phyloP scores from a whole-genome alignment of 2,329 filamentous ascomycete genomes.

The Trichoderma sp. region DNA sequence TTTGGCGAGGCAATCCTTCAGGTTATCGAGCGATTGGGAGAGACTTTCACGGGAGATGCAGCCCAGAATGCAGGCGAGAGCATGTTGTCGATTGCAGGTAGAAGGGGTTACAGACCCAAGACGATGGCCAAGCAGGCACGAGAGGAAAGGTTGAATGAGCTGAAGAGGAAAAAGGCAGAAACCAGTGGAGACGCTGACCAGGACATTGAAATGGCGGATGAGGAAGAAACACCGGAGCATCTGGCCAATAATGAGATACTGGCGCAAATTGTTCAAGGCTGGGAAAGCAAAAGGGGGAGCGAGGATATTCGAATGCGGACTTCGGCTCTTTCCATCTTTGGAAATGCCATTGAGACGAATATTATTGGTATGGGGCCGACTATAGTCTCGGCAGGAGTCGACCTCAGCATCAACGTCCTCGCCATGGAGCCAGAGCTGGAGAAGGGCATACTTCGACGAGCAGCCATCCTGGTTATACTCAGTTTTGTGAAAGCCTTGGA shows the following conservation, averaged over 20 bases:
- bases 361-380: constrained; percentile 53
- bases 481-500: constrained; percentile 61
- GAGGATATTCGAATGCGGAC: constrained; percentile 70
- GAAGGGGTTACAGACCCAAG: constrained; percentile 60
- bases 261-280: constrained; percentile 61
- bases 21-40: constrained; percentile 59
- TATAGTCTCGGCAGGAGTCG: constrained; percentile 56
- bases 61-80: constrained; percentile 55
- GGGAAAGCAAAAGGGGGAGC: constrained; percentile 63
- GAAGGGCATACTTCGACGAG: constrained; percentile 63
- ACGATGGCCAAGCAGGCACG: constrained; percentile 56
- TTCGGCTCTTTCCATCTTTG: constrained; percentile 66
- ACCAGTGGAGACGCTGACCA: constrained; percentile 41
- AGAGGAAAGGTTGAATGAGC: constrained; percentile 47
- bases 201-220: constrained; percentile 41
- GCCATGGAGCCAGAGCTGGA: constrained; percentile 59
- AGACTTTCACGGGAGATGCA: constrained; percentile 53
- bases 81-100: constrained; percentile 62
- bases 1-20: constrained; percentile 67
- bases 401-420: constrained; percentile 62
- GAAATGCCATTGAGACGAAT: constrained; percentile 58
- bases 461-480: constrained; percentile 63
- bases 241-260: constrained; percentile 50
- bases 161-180: constrained; percentile 45
- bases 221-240: constrained; percentile 47